phyloP scores from a whole-genome alignment of 208 protist genomes.

The Crithidia bombi region DNA sequence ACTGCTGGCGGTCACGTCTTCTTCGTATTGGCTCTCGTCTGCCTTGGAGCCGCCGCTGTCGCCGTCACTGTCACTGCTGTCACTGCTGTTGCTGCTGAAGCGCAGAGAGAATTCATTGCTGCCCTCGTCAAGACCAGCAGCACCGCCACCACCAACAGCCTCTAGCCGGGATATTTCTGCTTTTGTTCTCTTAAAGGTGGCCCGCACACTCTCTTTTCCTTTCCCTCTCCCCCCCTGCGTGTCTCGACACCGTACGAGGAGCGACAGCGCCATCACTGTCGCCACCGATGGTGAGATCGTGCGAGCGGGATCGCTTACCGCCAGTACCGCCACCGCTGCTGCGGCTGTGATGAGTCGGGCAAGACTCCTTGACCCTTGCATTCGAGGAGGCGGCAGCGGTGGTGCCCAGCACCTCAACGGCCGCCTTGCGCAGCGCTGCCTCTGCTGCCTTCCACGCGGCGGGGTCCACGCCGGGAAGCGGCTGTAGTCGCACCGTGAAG shows the following conservation, averaged over 20 bases:
- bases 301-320: no score
- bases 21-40: neutral
- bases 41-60: neutral
- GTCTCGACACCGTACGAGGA: no score
- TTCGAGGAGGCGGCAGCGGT: no score
- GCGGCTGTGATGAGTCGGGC: no score
- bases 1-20: neutral
- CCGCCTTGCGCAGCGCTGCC: conserved; percentile 21
- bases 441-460: conserved; percentile 24
- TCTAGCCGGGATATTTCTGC: neutral
- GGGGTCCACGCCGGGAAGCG: conserved; percentile 30
- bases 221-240: no score
- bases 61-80: neutral
- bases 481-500: conserved; percentile 26
- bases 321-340: no score
- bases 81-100: conserved; percentile 1
- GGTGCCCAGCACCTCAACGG: conserved; percentile 4
- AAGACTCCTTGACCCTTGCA: no score
- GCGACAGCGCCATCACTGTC: no score
- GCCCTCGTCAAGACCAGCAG: neutral
- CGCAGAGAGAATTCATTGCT: conserved; percentile 10
- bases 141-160: neutral
- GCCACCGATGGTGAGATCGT: no score
- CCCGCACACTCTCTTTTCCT: neutral
- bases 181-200: conserved; percentile 2